Conservation (phyloP, 371 early-diverging fungal genomes). For the Basidiobolus meristosporus region DNA sequence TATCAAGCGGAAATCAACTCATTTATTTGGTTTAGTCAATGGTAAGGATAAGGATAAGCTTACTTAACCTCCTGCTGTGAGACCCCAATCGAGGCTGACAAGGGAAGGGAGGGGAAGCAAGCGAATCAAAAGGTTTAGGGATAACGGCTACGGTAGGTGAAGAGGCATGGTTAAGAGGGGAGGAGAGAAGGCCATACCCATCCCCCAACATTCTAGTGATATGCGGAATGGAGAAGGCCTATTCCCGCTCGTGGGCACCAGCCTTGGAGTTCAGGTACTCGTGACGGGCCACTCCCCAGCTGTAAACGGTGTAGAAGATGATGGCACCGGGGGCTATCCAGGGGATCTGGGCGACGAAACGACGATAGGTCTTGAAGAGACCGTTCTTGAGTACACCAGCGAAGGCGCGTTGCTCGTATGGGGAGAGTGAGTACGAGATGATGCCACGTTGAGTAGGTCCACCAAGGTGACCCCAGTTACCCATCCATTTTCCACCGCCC, state of each 20-base stretch:
- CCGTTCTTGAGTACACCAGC: constrained; percentile 52
- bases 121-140: no score
- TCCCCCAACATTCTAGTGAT: no score
- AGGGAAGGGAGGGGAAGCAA: no score
- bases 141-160: no score
- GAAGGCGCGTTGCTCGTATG: constrained; percentile 59
- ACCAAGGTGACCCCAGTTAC: constrained; percentile 26
- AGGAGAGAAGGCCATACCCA: no score
- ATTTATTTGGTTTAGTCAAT: no score
- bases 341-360: constrained; percentile 42
- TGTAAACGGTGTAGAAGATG: constrained; percentile 35
- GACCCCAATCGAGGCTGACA: no score
- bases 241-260: constrained; percentile 10
- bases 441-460: constrained; percentile 9
- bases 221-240: no score
- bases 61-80: no score
- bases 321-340: constrained; percentile 49
- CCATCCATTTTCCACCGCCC: constrained; percentile 15
- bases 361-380: constrained; percentile 59
- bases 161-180: no score
- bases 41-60: no score
- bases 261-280: constrained; percentile 51
- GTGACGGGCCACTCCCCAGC: constrained; percentile 37
- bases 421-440: constrained; percentile 47
- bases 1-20: no score